Conservation (phyloP, 2,329 filamentous ascomycete species). For the Fusarium robinianum region DNA sequence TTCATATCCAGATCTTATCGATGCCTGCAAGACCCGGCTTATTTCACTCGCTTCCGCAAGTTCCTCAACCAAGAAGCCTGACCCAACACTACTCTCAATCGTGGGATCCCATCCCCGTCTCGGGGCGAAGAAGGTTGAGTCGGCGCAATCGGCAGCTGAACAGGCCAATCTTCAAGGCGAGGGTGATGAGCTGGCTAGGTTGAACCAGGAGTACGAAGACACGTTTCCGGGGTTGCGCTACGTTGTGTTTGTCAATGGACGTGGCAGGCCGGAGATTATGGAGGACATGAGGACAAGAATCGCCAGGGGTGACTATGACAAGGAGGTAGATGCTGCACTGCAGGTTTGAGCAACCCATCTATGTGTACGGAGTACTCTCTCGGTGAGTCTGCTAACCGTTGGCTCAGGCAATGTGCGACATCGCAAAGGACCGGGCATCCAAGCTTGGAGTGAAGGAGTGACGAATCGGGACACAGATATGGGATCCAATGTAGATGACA, state of each 20-base stretch:
- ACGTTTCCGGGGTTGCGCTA: constrained; percentile 82
- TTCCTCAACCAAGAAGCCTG: constrained; percentile 48
- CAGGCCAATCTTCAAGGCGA: constrained; percentile 73
- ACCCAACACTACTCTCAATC: constrained; percentile 67
- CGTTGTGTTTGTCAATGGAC: constrained; percentile 89
- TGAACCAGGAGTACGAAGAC: constrained; percentile 82
- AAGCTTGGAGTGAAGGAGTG: constrained; percentile 26
- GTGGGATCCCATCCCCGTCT: constrained; percentile 82
- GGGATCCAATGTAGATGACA: no score
- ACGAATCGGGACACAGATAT: neutral
- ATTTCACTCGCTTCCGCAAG: constrained; percentile 60
- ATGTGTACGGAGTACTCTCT: neutral
- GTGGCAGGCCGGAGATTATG: constrained; percentile 75
- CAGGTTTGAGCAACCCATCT: constrained; percentile 57
- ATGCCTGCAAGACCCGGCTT: constrained; percentile 66
- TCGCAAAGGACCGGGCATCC: constrained; percentile 75
- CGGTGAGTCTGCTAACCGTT: constrained; percentile 15
- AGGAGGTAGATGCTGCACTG: constrained; percentile 74
- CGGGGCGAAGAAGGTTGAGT: constrained; percentile 81
- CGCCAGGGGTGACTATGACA: constrained; percentile 63
- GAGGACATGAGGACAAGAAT: constrained; percentile 79
- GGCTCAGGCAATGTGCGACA: constrained; percentile 83
- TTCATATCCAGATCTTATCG: constrained; percentile 72
- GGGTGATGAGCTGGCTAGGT: constrained; percentile 61
- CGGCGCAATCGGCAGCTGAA: constrained; percentile 77